Evolutionary conservation across 2,329 filamentous ascomycete species (phyloP).

Genomic region (Pseudocercospora fijiensis): DNA sequence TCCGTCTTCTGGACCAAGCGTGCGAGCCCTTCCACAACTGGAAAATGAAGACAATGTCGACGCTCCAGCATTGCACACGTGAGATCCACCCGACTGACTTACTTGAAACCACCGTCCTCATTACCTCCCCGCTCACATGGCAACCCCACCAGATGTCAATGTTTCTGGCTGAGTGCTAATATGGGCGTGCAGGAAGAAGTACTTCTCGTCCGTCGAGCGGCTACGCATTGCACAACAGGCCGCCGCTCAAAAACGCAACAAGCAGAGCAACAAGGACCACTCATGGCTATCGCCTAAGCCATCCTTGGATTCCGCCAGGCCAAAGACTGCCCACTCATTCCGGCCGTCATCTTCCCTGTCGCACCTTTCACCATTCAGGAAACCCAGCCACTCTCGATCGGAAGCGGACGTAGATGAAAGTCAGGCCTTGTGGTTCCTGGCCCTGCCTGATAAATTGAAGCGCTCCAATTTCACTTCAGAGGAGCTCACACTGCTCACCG

Average conservation of each 20-base stretch:
- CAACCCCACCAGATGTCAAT: background rate
- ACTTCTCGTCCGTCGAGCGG: conserved; percentile 71
- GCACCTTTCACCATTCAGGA: conserved; percentile 11
- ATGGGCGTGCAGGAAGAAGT: conserved; percentile 54
- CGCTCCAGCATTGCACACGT: background rate
- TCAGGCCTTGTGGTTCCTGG: conserved; percentile 59
- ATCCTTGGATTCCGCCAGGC: conserved; percentile 35
- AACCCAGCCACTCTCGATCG: conserved; percentile 18
- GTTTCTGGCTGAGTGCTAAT: conserved; percentile 21
- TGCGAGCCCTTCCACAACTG: conserved; percentile 1
- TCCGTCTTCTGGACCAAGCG: background rate
- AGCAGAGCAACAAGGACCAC: conserved; percentile 21
- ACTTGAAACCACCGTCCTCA: conserved; percentile 18
- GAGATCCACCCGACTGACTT: conserved; percentile 5
- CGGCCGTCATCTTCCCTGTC: conserved; percentile 11
- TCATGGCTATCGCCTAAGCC: conserved; percentile 28
- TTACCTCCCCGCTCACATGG: conserved; percentile 12
- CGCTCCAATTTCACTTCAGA: conserved; percentile 68
- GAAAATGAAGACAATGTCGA: background rate
- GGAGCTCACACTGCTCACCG: conserved; percentile 64
- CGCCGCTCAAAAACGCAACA: conserved; percentile 36
- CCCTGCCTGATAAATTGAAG: conserved; percentile 70
- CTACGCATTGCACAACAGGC: conserved; percentile 62
- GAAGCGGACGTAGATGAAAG: conserved; percentile 33
- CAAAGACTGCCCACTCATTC: conserved; percentile 22